Conservation (phyloP, 768 basidiomycete species). For the Tylopilus balloui region DNA sequence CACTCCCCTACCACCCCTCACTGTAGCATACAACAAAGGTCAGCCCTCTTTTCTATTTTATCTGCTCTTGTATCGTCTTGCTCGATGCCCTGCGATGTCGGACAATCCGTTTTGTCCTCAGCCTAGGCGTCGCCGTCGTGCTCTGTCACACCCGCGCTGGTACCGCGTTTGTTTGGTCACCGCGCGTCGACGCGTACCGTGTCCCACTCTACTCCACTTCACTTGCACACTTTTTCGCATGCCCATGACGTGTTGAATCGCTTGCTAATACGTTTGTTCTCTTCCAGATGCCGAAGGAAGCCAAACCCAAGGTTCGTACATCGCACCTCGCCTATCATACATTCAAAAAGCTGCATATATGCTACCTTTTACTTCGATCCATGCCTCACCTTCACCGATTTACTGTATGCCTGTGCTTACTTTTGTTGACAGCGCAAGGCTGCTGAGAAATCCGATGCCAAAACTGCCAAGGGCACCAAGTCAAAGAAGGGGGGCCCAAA, state of each 20-base stretch:
- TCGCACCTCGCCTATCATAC: conserved; percentile 1
- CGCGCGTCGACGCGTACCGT: conserved; percentile 35
- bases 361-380: conserved; percentile 9
- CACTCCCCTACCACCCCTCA: conserved; percentile 19
- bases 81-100: conserved; percentile 21
- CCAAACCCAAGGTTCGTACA: conserved; percentile 61
- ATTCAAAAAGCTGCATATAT: conserved; percentile 18
- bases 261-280: conserved; percentile 32
- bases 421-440: conserved; percentile 57
- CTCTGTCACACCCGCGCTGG: conserved; percentile 17
- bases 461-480: conserved; percentile 57
- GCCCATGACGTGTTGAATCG: conserved; percentile 38
- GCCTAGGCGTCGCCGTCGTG: conserved; percentile 24
- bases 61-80: conserved; percentile 20
- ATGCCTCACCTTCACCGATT: neutral
- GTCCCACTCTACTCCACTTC: conserved; percentile 25
- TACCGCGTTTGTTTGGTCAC: conserved; percentile 35
- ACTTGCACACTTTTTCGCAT: conserved; percentile 30
- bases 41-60: conserved; percentile 18
- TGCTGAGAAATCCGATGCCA: conserved; percentile 60
- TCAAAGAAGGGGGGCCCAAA: conserved; percentile 71
- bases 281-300: conserved; percentile 74
- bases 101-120: conserved; percentile 7
- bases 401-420: conserved; percentile 14
- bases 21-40: conserved; percentile 32